Conservation (phyloP, 495 filamentous ascomycete species). For the Pseudevernia furfuracea region DNA sequence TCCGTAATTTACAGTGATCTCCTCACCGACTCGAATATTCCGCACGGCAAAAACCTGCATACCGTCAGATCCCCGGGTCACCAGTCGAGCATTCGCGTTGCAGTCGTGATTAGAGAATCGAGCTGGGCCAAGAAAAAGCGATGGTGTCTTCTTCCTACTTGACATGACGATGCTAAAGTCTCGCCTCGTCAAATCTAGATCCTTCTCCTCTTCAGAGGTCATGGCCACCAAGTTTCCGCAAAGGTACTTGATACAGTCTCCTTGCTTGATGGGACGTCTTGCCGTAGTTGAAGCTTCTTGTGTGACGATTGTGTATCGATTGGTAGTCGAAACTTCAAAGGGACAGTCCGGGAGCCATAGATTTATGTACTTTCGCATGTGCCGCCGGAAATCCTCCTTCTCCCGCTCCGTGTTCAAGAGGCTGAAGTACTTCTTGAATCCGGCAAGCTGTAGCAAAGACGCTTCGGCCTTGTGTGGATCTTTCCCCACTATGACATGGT, state of each 20-base stretch:
- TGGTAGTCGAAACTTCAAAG: slow-evolving; percentile 89
- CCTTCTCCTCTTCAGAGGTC: slow-evolving; percentile 79
- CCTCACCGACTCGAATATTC: slow-evolving; percentile 78
- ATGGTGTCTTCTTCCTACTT: slow-evolving; percentile 77
- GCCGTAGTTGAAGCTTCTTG: slow-evolving; percentile 87
- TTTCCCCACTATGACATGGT: slow-evolving; percentile 66
- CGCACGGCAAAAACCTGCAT: slow-evolving; percentile 78
- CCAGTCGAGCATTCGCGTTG: slow-evolving; percentile 78
- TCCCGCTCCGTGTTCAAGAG: slow-evolving; percentile 65
- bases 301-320: slow-evolving; percentile 85
- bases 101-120: slow-evolving; percentile 98
- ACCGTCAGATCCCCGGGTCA: slow-evolving; percentile 71
- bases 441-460: slow-evolving; percentile 61
- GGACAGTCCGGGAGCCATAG: slow-evolving; percentile 90
- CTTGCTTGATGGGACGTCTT: slow-evolving; percentile 63
- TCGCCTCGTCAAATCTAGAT: slow-evolving; percentile 65
- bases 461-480: slow-evolving; percentile 60
- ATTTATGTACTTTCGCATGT: slow-evolving; percentile 83
- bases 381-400: slow-evolving; percentile 77
- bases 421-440: slow-evolving; percentile 61
- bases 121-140: slow-evolving; percentile 87
- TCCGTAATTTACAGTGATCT: slow-evolving; percentile 92
- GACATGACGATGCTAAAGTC: slow-evolving; percentile 97
- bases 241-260: slow-evolving; percentile 84
- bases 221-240: slow-evolving; percentile 82